These are phyloP conservation scores for Tetracladium marchalianum DNA, from an alignment of 495 filamentous ascomycete species.

Conservation along the genomic window DNA sequence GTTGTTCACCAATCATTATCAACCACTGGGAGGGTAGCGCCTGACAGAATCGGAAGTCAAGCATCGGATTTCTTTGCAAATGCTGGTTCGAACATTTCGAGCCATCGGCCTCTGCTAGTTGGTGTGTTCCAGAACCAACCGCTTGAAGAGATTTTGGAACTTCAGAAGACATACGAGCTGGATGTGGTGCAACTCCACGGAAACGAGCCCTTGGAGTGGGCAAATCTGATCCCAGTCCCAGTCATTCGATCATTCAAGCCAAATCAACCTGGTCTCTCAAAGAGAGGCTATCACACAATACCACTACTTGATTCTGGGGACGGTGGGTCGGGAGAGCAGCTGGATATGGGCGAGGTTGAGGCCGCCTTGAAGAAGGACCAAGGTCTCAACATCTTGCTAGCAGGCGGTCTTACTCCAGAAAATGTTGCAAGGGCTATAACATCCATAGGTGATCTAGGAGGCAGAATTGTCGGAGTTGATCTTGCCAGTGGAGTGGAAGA, in stretches of 20 bases:
- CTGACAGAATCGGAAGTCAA: constrained; percentile 17
- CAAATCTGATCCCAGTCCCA: constrained; percentile 73
- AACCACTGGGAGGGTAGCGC: constrained; percentile 13
- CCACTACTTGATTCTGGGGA: constrained; percentile 78
- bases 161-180: constrained; percentile 67
- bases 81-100: constrained; percentile 26
- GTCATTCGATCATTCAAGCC: constrained; percentile 78
- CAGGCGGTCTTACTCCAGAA: constrained; percentile 67
- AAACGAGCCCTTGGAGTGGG: constrained; percentile 86
- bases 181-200: constrained; percentile 93
- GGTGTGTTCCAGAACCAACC: constrained; percentile 93
- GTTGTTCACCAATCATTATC: constrained; percentile 52
- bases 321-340: constrained; percentile 68
- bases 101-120: constrained; percentile 64
- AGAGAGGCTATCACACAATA: constrained; percentile 70
- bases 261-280: constrained; percentile 55
- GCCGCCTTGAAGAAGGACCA: constrained; percentile 48
- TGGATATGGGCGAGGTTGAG: constrained; percentile 58
- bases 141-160: constrained; percentile 63
- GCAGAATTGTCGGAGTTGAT: constrained; percentile 72
- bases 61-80: constrained; percentile 37
- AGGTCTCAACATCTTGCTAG: constrained; percentile 58
- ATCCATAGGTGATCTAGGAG: constrained; percentile 41
- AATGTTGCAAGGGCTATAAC: constrained; percentile 61
- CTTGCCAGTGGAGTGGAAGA: constrained; percentile 90